Evolutionary conservation across 1,284 basidiomycete genomes (phyloP).

Genomic region (Apiotrichum montevideense): DNA sequence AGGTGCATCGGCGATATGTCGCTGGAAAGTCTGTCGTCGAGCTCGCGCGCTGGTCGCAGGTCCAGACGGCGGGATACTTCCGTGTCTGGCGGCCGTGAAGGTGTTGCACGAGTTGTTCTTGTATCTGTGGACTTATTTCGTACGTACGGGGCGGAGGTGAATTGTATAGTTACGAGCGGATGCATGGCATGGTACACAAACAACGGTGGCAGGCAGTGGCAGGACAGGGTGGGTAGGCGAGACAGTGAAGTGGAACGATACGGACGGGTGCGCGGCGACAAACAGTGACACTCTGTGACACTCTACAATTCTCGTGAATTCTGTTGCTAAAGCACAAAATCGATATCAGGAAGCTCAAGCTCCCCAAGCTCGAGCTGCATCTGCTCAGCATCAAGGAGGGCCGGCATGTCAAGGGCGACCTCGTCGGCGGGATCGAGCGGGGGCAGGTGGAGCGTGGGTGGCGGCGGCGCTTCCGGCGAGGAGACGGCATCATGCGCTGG

Average conservation of each 20-base stretch:
- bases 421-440: background rate
- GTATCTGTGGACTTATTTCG: too few species aligned
- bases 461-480: background rate
- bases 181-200: too few species aligned
- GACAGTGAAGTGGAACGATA: too few species aligned
- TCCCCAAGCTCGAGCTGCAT: background rate
- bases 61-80: slow-evolving; percentile 39
- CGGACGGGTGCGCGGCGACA: too few species aligned
- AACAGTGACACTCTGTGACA: too few species aligned
- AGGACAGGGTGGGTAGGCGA: too few species aligned
- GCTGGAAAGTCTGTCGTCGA: slow-evolving; percentile 39
- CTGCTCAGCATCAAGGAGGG: background rate
- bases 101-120: too few species aligned
- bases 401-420: background rate
- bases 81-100: slow-evolving; percentile 40
- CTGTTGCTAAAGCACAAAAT: background rate
- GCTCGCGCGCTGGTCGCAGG: slow-evolving; percentile 32
- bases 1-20: slow-evolving; percentile 31
- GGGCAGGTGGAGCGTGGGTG: background rate
- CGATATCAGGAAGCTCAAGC: background rate
- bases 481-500: too few species aligned
- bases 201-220: too few species aligned
- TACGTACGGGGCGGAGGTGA: too few species aligned
- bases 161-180: too few species aligned
- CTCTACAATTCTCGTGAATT: too few species aligned